Evolutionary conservation across 768 basidiomycete genomes (phyloP).

Genomic region (Gautieria morchelliformis): DNA sequence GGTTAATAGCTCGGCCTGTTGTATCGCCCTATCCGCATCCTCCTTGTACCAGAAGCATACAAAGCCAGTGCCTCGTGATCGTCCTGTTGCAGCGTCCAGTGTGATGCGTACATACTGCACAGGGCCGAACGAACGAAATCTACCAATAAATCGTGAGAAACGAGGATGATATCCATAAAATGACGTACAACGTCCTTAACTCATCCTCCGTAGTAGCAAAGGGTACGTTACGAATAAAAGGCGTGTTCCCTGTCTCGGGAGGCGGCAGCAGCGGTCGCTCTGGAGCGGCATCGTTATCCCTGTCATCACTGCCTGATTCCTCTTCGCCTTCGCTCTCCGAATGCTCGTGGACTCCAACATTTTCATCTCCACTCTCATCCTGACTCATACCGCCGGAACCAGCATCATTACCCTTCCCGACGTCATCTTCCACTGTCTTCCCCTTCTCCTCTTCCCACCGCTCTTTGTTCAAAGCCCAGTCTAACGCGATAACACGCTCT

Average conservation of each 20-base stretch:
- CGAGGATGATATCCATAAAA: conserved; percentile 2
- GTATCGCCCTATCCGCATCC: conserved; percentile 77
- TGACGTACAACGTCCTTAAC: conserved; percentile 64
- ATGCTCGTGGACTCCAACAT: conserved; percentile 35
- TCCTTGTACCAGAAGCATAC: conserved; percentile 94
- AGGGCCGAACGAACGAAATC: no score
- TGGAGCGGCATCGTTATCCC: conserved; percentile 22
- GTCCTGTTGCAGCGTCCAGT: conserved; percentile 67
- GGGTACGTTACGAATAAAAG: conserved; percentile 91
- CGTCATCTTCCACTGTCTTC: conserved; percentile 31
- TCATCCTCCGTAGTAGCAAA: conserved; percentile 93
- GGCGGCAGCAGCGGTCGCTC: conserved; percentile 64
- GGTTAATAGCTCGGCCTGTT: conserved; percentile 67
- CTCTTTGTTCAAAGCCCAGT: conserved; percentile 94
- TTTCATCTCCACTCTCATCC: conserved; percentile 30
- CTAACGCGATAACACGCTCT: conserved; percentile 86
- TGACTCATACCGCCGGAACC: conserved; percentile 18
- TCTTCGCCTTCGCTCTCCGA: conserved; percentile 19
- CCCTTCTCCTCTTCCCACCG: conserved; percentile 79
- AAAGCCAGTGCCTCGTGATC: conserved; percentile 92
- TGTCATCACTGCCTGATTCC: conserved; percentile 13
- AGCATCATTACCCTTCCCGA: conserved; percentile 14
- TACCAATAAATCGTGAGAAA: conserved; percentile 20
- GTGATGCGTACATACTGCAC: no score
- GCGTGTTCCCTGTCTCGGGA: conserved; percentile 80